These are phyloP conservation scores for Beauveria australis DNA, from an alignment of 2,329 filamentous ascomycete species.

Conservation along the genomic window DNA sequence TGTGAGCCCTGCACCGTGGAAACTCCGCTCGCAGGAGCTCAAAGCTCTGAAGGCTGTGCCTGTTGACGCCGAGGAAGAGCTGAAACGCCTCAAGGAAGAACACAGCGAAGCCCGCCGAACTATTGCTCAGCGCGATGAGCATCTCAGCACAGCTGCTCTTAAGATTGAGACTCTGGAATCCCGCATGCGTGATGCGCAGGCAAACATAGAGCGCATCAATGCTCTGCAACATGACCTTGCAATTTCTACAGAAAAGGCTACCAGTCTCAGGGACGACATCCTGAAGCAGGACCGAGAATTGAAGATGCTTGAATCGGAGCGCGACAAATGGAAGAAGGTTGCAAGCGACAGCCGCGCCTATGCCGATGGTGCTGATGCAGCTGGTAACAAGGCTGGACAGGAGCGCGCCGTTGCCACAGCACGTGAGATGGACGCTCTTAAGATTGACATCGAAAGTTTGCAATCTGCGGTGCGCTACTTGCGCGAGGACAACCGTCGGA, in stretches of 20 bases:
- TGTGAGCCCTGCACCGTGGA: constrained; percentile 68
- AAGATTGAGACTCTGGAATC: constrained; percentile 91
- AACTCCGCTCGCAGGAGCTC: constrained; percentile 70
- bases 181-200: constrained; percentile 73
- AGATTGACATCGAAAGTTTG: constrained; percentile 57
- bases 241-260: constrained; percentile 40
- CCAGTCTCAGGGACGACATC: constrained; percentile 53
- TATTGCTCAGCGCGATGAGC: constrained; percentile 67
- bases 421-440: constrained; percentile 64
- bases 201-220: constrained; percentile 63
- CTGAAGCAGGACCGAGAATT: constrained; percentile 61
- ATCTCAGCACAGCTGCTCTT: constrained; percentile 77
- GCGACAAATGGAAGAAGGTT: constrained; percentile 64
- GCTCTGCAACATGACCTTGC: constrained; percentile 55
- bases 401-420: constrained; percentile 62
- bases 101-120: constrained; percentile 67
- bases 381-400: constrained; percentile 48
- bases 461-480: constrained; percentile 61
- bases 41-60: constrained; percentile 74
- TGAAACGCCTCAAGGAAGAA: constrained; percentile 71
- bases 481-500: constrained; percentile 57
- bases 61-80: constrained; percentile 76
- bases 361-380: constrained; percentile 43
- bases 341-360: constrained; percentile 53
- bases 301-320: constrained; percentile 54